Base-by-base conservation (phyloP, 176 grass and related monocot genomes). In the Cenchrus purpureus region DNA sequence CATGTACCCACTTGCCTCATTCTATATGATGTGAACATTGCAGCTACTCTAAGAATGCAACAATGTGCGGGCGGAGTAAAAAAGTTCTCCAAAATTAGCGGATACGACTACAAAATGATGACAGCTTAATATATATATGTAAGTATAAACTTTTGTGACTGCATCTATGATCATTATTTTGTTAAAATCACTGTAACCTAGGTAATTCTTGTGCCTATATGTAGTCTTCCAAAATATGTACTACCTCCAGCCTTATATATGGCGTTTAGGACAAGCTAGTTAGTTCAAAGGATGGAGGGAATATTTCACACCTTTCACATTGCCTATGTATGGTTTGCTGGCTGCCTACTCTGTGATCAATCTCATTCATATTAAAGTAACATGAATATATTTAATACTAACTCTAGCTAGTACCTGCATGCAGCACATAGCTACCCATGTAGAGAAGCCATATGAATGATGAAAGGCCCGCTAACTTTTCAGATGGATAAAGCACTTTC, bases 351-450 rank as follows among this genome's bases (percentile, higher is more conserved):
- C 6, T 86, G 3, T 40, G 22, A 82, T 50, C 62, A 42, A 73
- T 90, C 72, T 82, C 84, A 79, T 66, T 79, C 73, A 66, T 82
- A 77, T 16, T 44, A 28, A 58, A 71, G 17, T 25, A 34, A 74
- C 61, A 71, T 48, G 37, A 62, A 79, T 65, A 48, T 5, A 40
- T 40, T 40, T 4, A 32, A 73, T 52, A 40, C 37, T 40, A 44
- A 48, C 67, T 25, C 43, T 13, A 59, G 76, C 37, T 53, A 84
- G 50, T 71, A 59, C 22, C 63, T 31, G 20, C 58, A 76, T 32
- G 28, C 37, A 42, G 12, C 49, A 29, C 12, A 56, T 62, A 62
- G n/a, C 60, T 31, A 22, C 20, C 5, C n/a, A 11, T 62, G 31
- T 52, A 71, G 46, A 79, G 49, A 69, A 25, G 82, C 29, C 44